Conservation (phyloP, 1,284 basidiomycete genomes). For the Moesziomyces antarcticus region DNA sequence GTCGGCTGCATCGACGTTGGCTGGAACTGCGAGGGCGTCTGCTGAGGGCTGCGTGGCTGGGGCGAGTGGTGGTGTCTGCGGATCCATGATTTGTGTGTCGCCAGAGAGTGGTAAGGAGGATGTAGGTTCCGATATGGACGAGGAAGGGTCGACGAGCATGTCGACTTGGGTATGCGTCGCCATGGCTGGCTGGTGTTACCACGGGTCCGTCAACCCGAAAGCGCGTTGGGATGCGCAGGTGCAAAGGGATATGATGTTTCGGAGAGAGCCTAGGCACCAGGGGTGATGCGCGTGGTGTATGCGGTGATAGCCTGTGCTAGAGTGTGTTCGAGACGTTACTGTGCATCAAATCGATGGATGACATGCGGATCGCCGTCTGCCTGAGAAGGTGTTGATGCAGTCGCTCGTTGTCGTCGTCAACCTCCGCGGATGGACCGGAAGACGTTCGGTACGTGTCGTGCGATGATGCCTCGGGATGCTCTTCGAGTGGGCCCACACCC, state of each 20-base stretch:
- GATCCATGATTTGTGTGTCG: background rate
- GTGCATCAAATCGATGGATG: background rate
- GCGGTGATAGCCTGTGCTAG: background rate
- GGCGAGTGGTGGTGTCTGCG: background rate
- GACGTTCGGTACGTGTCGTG: too few relatives aligned
- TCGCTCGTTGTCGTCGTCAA: background rate
- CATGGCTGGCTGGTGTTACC: slow-evolving; percentile 22
- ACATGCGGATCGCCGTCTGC: background rate
- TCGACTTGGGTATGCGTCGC: slow-evolving; percentile 11
- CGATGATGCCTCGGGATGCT: too few relatives aligned
- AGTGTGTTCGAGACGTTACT: background rate
- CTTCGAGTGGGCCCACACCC: too few relatives aligned
- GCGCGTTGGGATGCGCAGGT: slow-evolving; percentile 1
- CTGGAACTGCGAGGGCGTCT: background rate
- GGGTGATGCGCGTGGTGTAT: slow-evolving; percentile 4
- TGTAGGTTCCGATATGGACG: background rate
- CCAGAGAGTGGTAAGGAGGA: background rate
- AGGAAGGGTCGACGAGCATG: slow-evolving; percentile 16
- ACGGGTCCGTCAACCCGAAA: slow-evolving; percentile 34
- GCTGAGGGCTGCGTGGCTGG: background rate
- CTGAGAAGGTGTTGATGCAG: background rate
- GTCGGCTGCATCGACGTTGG: slow-evolving; percentile 1
- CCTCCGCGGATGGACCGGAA: background rate
- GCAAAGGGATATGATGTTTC: background rate
- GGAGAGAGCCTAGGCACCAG: background rate